Evolutionary conservation across 2,329 filamentous ascomycete species (phyloP), one percentile per base, ranked within the genome.

Genomic region (Tothia fuscella): DNA sequence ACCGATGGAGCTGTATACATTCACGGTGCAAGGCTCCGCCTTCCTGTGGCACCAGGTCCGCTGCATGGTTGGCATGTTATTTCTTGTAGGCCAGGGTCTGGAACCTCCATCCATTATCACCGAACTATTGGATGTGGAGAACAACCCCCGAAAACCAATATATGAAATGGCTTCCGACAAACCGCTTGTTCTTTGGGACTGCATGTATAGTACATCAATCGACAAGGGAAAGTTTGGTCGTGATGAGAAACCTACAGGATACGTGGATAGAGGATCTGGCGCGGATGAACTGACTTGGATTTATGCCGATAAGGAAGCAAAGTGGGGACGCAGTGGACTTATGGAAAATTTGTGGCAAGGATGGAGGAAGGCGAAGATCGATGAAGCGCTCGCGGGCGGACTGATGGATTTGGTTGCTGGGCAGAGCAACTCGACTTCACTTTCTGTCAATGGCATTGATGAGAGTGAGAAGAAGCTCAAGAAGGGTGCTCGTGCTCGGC

Each of bases 41-140:
- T 98, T 98, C 61, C 65, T 98, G 35, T 98, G 91, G 91, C 91
- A 98, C 63, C 91, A 98, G 64, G 93, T 98, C 50, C 79, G 91
- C 19, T 85, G 89, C 65, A 88, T 98, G 76, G 79, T 93, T n/a
- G 76, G 80, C 13, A 69, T 96, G 5, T 67, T 98, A n/a, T 96
- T 98, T 66, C 68, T 91, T 9, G 78, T 96, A 6, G 91, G 85
- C 21, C 91, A 98, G 63, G 78, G 86, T 0, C 73, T 93, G 13
- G 91, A 98, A 59, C 57, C 68, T 21, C 82, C 88, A 0, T 72
- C 72, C 0, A 63, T 96, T 12, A 69, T 96, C 32, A 70, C 76
- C 39, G 70, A 80, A 19, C 68, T 98, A 31, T 71, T 98, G 20
- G 82, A 96, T 56, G 67, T 83, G 6, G 54, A 66, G 21, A 72